Percentiles rank a stretch among this genome's conserved stretches.
phyloP scores from a whole-genome alignment of 2,329 filamentous ascomycete species.

The Penicillium corylophilum region DNA sequence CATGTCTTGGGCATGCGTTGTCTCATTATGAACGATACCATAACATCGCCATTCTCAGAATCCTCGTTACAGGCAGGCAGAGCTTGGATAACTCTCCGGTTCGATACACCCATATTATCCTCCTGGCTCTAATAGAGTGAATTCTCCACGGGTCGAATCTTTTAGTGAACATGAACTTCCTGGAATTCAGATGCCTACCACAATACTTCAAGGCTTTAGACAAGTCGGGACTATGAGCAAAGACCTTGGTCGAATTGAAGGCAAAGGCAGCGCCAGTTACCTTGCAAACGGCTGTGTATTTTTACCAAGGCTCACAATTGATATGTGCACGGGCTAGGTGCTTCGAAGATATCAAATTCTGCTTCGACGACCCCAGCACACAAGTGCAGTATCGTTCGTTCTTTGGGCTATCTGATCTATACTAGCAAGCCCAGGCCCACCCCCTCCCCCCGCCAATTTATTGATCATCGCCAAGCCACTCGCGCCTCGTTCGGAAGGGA shows the following conservation, averaged over 20 bases:
- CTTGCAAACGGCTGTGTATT: background rate
- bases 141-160: conserved; percentile 1
- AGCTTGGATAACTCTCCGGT: background rate
- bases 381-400: too few relatives aligned
- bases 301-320: background rate
- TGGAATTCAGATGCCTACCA: conserved; percentile 1
- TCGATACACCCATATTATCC: background rate
- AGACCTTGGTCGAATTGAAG: background rate
- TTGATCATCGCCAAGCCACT: too few relatives aligned
- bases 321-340: background rate
- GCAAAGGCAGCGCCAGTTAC: background rate
- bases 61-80: background rate
- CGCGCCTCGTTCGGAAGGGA: too few relatives aligned
- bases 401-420: too few relatives aligned
- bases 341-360: background rate
- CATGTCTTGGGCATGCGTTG: background rate
- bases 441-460: too few relatives aligned
- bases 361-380: background rate
- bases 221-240: background rate
- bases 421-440: too few relatives aligned
- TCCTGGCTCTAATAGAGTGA: background rate
- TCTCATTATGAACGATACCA: background rate
- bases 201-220: background rate
- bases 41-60: background rate
- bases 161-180: conserved; percentile 2